Base-by-base conservation (phyloP, 257 asterid species). In the Ophiorrhiza pumila region DNA sequence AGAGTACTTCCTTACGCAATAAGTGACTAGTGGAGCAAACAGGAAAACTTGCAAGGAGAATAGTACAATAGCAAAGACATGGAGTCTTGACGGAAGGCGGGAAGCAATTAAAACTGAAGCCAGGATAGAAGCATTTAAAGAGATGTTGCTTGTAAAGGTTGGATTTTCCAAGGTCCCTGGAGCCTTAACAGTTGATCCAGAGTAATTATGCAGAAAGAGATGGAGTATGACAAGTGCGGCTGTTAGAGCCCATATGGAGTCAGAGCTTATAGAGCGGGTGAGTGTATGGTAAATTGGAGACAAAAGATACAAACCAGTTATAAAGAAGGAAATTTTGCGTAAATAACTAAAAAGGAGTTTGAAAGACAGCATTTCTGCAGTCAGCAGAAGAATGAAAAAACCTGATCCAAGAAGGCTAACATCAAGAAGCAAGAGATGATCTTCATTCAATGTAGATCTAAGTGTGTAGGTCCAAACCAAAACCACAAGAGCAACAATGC, bases 71-170 rank as follows among this genome's bases (percentile, higher is more conserved):
- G 91, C 92, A 71, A 94, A 94, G 39, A 91, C 97, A 52, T 87
- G 90, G 74, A 90, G 86, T 85, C 96, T 86, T 4, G 96, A 94
- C 12, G 97, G 98, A 76, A 94, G 93, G 64, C 93, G 89, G 23
- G 98, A 94, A 64, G 97, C 96, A 60, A 94, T 91, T 57, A 94
- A 71, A 79, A 94, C 95, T 0, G 99, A 91, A 59, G 99, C 98
- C 61, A 87, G 93, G 27, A 94, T 86, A 22, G 96, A 91, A 75
- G 96, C 98, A 84, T 91, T 67, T 60, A 85, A 59, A 39, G 87
- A 85, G 46, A 85, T 77, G 68, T 85, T 85, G 79, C 87, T 78
- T 45, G 80, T 65, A 43, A 85, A 72, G 56, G 85, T 70, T 20
- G 96, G 83, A 56, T 77, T 83, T 74, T 89, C 94, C 45, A 78